These are phyloP conservation scores for Camillea tinctor DNA, from an alignment of 2,329 filamentous ascomycete genomes.

Conservation along the genomic window DNA sequence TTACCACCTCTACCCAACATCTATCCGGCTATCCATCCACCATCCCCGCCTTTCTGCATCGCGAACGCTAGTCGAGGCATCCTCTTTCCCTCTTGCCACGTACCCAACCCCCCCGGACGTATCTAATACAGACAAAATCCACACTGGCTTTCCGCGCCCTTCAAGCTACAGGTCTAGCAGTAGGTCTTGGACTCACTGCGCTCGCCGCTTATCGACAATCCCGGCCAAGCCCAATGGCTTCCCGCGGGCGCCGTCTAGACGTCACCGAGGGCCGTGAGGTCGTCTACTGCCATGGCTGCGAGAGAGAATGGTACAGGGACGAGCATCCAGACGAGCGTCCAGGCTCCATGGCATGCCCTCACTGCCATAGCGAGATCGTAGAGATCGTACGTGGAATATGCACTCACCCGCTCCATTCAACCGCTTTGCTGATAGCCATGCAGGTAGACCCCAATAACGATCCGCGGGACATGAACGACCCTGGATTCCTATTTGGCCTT, in stretches of 20 bases:
- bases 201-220: slow-evolving; percentile 52
- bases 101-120: slow-evolving; percentile 1
- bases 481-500: slow-evolving; percentile 29
- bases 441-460: slow-evolving; percentile 60
- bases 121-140: slow-evolving; percentile 30
- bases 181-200: slow-evolving; percentile 59
- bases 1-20: background rate
- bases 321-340: slow-evolving; percentile 46
- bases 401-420: background rate
- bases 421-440: slow-evolving; percentile 22
- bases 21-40: background rate
- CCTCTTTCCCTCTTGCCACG: background rate
- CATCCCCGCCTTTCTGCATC: background rate
- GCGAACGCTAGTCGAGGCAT: background rate
- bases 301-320: slow-evolving; percentile 76
- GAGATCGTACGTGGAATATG: slow-evolving; percentile 74
- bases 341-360: slow-evolving; percentile 64
- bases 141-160: slow-evolving; percentile 57
- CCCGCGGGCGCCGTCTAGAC: slow-evolving; percentile 45
- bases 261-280: slow-evolving; percentile 60
- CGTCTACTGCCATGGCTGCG: slow-evolving; percentile 82
- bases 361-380: slow-evolving; percentile 74
- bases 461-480: slow-evolving; percentile 47
- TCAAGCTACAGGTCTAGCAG: slow-evolving; percentile 53
- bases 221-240: slow-evolving; percentile 40